These are phyloP conservation scores for Sapria himalayana DNA, from an alignment of 345 rosid species.

Conservation along the genomic window DNA sequence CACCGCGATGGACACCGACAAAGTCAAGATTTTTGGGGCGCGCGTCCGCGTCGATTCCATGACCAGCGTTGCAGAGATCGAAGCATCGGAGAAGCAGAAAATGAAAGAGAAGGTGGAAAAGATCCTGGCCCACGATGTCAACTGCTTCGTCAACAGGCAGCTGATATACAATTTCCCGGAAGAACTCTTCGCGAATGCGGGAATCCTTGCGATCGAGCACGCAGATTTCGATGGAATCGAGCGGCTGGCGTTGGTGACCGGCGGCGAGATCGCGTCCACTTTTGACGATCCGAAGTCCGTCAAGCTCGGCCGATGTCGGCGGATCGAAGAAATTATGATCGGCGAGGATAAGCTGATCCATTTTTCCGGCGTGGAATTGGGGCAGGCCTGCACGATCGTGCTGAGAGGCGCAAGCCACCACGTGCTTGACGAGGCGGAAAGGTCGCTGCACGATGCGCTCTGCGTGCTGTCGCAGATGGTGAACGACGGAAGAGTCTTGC, in stretches of 20 bases:
- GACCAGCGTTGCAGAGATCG: slow-evolving; percentile 91
- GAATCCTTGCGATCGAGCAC: slow-evolving; percentile 94
- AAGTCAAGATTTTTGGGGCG: slow-evolving; percentile 95
- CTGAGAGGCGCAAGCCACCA: slow-evolving; percentile 93
- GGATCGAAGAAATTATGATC: slow-evolving; percentile 95
- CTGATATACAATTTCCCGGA: slow-evolving; percentile 94
- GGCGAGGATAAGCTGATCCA: slow-evolving; percentile 96
- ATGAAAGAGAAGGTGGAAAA: slow-evolving; percentile 97
- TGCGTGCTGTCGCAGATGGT: slow-evolving; percentile 93
- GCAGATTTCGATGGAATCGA: slow-evolving; percentile 99
- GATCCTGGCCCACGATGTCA: slow-evolving; percentile 76
- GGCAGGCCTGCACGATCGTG: slow-evolving; percentile 92
- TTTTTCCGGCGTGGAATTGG: slow-evolving; percentile 90
- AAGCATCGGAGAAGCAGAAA: slow-evolving; percentile 96
- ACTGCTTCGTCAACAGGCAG: slow-evolving; percentile 97
- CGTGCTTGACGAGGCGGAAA: slow-evolving; percentile 95
- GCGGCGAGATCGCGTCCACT: slow-evolving; percentile 94
- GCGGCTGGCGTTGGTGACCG: slow-evolving; percentile 80
- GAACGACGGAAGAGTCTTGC: slow-evolving; percentile 70
- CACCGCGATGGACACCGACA: slow-evolving; percentile 99
- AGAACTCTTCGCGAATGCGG: slow-evolving; percentile 94
- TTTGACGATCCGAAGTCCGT: slow-evolving; percentile 98
- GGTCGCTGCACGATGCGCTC: slow-evolving; percentile 90
- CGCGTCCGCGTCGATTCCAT: slow-evolving; percentile 98
- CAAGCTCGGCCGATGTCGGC: slow-evolving; percentile 85